phyloP scores from a whole-genome alignment of 1,284 basidiomycete genomes.

The Leccinum angustisporum region DNA sequence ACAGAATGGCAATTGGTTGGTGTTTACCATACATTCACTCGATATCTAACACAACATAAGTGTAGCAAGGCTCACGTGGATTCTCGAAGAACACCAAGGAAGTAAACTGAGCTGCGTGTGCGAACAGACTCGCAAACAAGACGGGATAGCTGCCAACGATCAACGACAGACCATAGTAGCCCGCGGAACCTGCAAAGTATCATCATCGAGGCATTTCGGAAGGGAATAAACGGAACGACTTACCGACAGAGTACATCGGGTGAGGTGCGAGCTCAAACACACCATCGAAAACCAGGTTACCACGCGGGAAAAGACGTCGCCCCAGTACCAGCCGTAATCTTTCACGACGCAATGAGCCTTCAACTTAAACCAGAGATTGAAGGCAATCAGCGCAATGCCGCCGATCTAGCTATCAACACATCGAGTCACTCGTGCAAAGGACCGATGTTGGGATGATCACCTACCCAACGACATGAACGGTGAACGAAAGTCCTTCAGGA shows the following conservation, averaged over 20 bases:
- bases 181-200: constrained; percentile 35
- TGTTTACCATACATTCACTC: constrained; percentile 79
- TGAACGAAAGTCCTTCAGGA: constrained; percentile 72
- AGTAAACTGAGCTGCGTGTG: constrained; percentile 66
- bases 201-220: background rate
- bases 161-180: constrained; percentile 66
- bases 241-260: constrained; percentile 93
- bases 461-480: constrained; percentile 78
- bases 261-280: constrained; percentile 93
- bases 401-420: constrained; percentile 72
- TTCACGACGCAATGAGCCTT: constrained; percentile 97
- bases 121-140: constrained; percentile 88
- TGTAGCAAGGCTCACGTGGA: constrained; percentile 67
- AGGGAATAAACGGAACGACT: constrained; percentile 26
- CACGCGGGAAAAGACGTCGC: constrained; percentile 96
- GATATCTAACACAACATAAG: constrained; percentile 63
- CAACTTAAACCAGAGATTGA: constrained; percentile 96
- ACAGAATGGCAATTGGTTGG: constrained; percentile 62
- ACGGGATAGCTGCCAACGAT: constrained; percentile 71
- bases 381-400: constrained; percentile 85
- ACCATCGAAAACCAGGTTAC: constrained; percentile 93
- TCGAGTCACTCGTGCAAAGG: constrained; percentile 3
- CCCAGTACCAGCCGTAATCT: constrained; percentile 96
- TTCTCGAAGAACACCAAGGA: no score
- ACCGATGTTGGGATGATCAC: constrained; percentile 7